Evolutionary conservation across 106 monocot genomes (phyloP).

Genomic region (Xerophyta viscosa): DNA sequence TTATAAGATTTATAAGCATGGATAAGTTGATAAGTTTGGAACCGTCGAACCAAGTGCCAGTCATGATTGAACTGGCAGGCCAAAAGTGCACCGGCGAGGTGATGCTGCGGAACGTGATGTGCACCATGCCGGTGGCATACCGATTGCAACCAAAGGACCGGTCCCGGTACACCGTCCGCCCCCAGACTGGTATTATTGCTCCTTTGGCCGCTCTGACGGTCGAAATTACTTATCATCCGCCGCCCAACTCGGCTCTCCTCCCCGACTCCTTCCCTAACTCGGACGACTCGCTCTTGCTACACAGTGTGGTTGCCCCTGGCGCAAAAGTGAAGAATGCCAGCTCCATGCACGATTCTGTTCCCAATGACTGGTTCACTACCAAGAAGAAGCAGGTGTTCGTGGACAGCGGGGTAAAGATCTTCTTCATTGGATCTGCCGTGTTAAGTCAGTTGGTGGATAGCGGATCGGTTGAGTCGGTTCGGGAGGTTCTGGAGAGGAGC

Average conservation of each 20-base stretch:
- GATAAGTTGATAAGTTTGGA: conserved; percentile 38
- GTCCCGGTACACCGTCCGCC: conserved; percentile 20
- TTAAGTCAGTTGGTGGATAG: conserved; percentile 22
- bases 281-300: conserved; percentile 40
- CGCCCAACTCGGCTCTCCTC: conserved; percentile 9
- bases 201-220: conserved; percentile 29
- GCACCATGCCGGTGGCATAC: conserved; percentile 62
- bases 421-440: conserved; percentile 44
- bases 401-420: conserved; percentile 27
- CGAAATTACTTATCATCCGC: conserved; percentile 27
- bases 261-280: not conserved
- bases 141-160: conserved; percentile 27
- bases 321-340: conserved; percentile 16
- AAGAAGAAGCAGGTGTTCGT: conserved; percentile 54
- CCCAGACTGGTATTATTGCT: conserved; percentile 38
- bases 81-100: conserved; percentile 24
- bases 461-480: conserved; percentile 28
- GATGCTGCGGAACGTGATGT: conserved; percentile 44
- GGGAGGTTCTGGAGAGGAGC: conserved; percentile 39
- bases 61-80: conserved; percentile 35
- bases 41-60: conserved; percentile 30
- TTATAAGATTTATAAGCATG: too few species aligned
- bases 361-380: conserved; percentile 42
- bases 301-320: conserved; percentile 51
- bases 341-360: conserved; percentile 22